Evolutionary conservation across 2,329 filamentous ascomycete genomes (phyloP), one percentile per base, ranked within the genome.

Genomic region (Ilyonectria destructans): DNA sequence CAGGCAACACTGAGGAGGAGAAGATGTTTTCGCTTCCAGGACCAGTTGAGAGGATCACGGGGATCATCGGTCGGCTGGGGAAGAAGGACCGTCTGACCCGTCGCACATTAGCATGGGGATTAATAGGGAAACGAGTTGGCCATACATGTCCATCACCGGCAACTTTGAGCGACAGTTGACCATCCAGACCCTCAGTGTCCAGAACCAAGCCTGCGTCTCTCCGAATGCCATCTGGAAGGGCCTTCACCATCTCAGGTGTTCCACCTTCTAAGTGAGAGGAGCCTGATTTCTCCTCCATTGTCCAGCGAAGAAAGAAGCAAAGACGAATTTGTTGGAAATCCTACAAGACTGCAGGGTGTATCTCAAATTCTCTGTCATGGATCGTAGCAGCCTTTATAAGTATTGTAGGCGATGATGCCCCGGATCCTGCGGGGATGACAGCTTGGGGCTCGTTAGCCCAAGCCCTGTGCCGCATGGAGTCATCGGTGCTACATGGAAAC

Each of bases 21-120:
- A 4, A 62, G 56, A 26, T 71, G 69, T 37, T 72, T 72, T n/a
- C 66, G 66, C 8, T 40, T 51, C 31, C 60, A 68, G 1, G 69
- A 62, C 71, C 71, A 72, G 26, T 72, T 72, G 19, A 72, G 65
- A 4, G 69, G 71, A 51, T 72, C 71, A 4, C 54, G 23, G 6
- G 37, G 49, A 31, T 69, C 64, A 4, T 67, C 67, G 1, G 66
- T 66, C 4, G 71, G 70, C 26, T 72, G 70, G 10, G 70, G 70
- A 12, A 71, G 57, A 37, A 72, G 67, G 3, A 71, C 62, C 15
- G 65, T 70, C 62, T 69, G 35, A 31, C 15, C 3, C 4, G 12
- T n/a, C 12, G 3, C 31, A 12, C 8, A 21, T 56, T 40, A 56
- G 52, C 15, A 23, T 37, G 4, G 21, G 35, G 2, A 12, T 37